A percentile compares a stretch with the other conserved stretches of the same genome.
Evolutionary conservation across 441 rosid species (phyloP).

Genomic region (Populus tomentosa): DNA sequence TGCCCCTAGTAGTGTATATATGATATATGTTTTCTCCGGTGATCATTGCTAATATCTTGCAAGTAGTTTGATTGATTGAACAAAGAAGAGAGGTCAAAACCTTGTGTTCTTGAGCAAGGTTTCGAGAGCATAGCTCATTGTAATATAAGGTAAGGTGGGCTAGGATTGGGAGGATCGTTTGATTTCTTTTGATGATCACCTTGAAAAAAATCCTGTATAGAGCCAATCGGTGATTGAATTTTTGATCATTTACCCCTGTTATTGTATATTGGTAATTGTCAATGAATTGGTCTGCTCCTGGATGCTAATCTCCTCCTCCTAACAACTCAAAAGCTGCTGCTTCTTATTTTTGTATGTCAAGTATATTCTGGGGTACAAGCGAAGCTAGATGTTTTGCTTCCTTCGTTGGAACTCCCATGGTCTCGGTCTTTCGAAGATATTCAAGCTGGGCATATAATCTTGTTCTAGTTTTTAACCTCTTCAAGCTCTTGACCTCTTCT

Average conservation of each 20-base stretch:
- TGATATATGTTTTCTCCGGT: slow-evolving; percentile 8
- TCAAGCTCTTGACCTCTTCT: not conserved
- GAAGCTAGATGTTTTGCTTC: not conserved
- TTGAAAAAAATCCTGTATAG: slow-evolving; percentile 25
- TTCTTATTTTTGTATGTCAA: not conserved
- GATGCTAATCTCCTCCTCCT: not conserved
- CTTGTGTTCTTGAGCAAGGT: slow-evolving; percentile 15
- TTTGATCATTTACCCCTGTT: slow-evolving; percentile 24
- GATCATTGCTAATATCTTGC: slow-evolving; percentile 26
- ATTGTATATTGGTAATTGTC: slow-evolving; percentile 20
- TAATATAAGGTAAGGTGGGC: slow-evolving; percentile 22
- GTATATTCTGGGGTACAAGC: no score
- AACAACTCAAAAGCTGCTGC: not conserved
- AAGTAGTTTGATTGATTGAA: slow-evolving; percentile 26
- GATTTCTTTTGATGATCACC: slow-evolving; percentile 22
- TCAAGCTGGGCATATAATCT: no score
- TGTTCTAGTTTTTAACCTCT: not conserved
- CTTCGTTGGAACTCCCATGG: not conserved
- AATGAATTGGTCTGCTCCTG: slow-evolving; percentile 2
- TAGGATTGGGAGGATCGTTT: slow-evolving; percentile 14
- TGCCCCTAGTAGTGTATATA: slow-evolving; percentile 28
- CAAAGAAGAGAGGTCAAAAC: slow-evolving; percentile 10
- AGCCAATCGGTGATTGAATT: slow-evolving; percentile 27
- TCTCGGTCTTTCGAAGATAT: not conserved
- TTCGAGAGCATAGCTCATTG: slow-evolving; percentile 25